Percentiles rank a stretch among this genome's conserved stretches.
These are phyloP conservation scores for Thielaviopsis euricoi DNA, from an alignment of 2,329 filamentous ascomycete species.

Conservation along the genomic window DNA sequence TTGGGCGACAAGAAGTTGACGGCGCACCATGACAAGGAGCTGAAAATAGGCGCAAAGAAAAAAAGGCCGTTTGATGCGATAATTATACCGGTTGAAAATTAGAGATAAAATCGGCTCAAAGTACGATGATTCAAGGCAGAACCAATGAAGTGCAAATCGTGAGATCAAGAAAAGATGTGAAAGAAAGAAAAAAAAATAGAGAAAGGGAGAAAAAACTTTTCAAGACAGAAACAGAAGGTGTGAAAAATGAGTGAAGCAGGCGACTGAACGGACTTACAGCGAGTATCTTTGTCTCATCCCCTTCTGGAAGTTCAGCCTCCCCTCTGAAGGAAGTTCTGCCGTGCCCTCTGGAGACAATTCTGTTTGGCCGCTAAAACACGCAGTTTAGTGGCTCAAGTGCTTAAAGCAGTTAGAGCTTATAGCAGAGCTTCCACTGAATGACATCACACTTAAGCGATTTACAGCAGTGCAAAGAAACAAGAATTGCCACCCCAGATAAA, in stretches of 20 bases:
- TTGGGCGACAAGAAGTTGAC: background rate
- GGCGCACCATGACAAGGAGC: background rate
- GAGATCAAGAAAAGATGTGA: background rate
- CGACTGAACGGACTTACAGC: background rate
- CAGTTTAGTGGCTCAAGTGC: background rate
- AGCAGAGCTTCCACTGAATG: too few relatives aligned
- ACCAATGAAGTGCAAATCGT: background rate
- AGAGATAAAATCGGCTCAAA: too few relatives aligned
- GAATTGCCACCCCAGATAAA: too few relatives aligned
- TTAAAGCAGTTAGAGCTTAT: too few relatives aligned
- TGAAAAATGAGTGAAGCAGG: background rate
- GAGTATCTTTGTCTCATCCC: background rate
- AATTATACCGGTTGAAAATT: background rate
- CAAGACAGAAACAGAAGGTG: background rate
- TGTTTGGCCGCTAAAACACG: background rate
- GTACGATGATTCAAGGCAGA: too few relatives aligned
- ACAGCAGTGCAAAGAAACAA: too few relatives aligned
- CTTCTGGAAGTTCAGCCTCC: too few relatives aligned
- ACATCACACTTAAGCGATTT: too few relatives aligned
- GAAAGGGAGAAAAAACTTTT: background rate
- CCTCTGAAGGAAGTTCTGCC: background rate
- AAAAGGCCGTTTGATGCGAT: background rate
- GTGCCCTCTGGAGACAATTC: background rate
- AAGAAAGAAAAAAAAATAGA: background rate
- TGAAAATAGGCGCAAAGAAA: background rate